These are phyloP conservation scores for Vinca minor DNA, from an alignment of 257 asterid species.

Conservation along the genomic window DNA sequence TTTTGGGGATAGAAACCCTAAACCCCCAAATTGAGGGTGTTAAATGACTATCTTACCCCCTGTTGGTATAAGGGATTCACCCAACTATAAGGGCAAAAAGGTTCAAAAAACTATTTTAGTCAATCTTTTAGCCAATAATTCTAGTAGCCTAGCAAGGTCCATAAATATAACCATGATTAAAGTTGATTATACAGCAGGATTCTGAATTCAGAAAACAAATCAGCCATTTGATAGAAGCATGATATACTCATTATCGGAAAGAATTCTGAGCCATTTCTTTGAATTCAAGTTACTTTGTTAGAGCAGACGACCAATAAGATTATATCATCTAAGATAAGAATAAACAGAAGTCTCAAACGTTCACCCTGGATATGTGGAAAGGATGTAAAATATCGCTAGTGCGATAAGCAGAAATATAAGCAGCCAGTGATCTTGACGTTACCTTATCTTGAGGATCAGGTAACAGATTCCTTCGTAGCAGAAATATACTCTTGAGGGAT, in stretches of 20 bases:
- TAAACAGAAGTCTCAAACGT: background rate
- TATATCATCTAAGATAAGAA: too few species aligned
- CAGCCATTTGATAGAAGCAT: background rate
- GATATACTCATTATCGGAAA: background rate
- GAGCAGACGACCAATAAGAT: background rate
- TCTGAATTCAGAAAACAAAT: background rate
- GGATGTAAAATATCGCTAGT: too few species aligned
- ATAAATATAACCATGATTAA: background rate
- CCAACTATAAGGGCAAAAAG: too few species aligned
- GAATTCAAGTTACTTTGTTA: background rate
- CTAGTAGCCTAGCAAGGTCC: too few species aligned
- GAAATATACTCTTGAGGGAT: constrained; percentile 29
- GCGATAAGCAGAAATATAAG: constrained; percentile 1
- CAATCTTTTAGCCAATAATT: too few species aligned
- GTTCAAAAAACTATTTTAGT: too few species aligned
- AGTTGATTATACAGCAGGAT: background rate
- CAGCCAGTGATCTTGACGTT: constrained; percentile 7
- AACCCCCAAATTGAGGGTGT: too few species aligned
- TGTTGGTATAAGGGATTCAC: too few species aligned
- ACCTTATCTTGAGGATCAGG: constrained; percentile 43
- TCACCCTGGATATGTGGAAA: background rate
- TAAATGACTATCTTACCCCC: too few species aligned
- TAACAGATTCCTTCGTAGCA: constrained; percentile 32
- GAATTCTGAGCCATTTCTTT: background rate
- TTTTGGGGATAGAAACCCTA: too few species aligned